Percentiles rank a stretch among this genome's conserved stretches.
Conservation (phyloP, 441 rosid species). For the Cnidoscolus chayamansa region DNA sequence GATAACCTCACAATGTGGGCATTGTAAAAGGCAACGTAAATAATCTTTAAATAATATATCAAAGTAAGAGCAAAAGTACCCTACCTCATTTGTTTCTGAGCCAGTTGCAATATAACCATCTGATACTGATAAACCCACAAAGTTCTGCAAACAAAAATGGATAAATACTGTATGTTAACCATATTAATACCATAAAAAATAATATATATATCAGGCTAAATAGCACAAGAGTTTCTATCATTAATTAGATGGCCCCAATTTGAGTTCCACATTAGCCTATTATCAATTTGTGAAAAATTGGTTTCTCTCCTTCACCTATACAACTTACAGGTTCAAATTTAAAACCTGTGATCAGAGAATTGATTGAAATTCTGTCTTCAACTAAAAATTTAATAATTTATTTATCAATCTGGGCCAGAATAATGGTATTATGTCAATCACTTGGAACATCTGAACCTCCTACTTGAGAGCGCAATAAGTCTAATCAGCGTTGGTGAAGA, state of each 20-base stretch:
- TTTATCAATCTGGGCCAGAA: too few species aligned
- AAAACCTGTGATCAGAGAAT: background rate
- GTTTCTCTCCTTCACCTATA: background rate
- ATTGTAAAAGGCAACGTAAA: slow-evolving; percentile 4
- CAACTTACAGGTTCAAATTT: background rate
- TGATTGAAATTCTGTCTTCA: background rate
- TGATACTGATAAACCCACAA: slow-evolving; percentile 89
- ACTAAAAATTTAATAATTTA: background rate
- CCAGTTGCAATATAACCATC: slow-evolving; percentile 98
- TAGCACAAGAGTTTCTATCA: background rate
- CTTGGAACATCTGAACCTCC: too few species aligned
- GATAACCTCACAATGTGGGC: background rate
- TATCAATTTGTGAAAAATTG: background rate
- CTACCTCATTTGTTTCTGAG: slow-evolving; percentile 99
- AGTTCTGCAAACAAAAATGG: slow-evolving; percentile 55
- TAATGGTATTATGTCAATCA: too few species aligned
- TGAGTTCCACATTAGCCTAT: background rate
- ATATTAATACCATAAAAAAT: background rate
- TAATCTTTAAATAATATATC: background rate
- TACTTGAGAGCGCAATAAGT: too few species aligned
- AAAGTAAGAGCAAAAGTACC: background rate
- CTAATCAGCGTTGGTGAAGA: too few species aligned
- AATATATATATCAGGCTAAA: background rate
- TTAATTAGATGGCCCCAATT: background rate
- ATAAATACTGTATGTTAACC: background rate